Percentiles rank a stretch among this genome's conserved stretches.
Conservation (phyloP, 768 basidiomycete species). For the Fomitopsis serialis region DNA sequence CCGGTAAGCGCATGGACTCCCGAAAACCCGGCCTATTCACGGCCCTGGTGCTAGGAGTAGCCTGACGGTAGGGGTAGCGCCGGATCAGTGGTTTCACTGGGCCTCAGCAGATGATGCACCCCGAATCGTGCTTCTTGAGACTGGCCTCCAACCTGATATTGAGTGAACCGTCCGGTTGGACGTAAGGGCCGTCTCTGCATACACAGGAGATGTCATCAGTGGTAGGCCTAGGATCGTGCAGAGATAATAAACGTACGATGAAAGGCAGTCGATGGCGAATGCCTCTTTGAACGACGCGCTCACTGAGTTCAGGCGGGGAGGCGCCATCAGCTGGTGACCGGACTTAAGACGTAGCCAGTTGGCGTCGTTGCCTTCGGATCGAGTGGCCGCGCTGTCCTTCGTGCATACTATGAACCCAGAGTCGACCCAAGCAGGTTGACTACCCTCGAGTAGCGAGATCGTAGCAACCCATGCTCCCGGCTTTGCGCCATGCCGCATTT, state of each 20-base stretch:
- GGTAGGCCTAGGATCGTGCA: neutral
- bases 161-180: constrained; percentile 18
- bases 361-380: constrained; percentile 20
- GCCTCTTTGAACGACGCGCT: constrained; percentile 36
- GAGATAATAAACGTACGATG: constrained; percentile 37
- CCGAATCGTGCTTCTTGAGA: constrained; percentile 13
- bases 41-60: no score
- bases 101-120: constrained; percentile 22
- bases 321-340: constrained; percentile 24
- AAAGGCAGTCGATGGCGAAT: constrained; percentile 39
- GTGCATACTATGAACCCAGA: constrained; percentile 38
- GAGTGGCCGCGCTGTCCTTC: constrained; percentile 19
- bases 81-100: no score
- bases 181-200: constrained; percentile 16
- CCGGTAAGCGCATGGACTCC: no score
- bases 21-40: no score
- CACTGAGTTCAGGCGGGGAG: constrained; percentile 22
- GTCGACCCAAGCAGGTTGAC: constrained; percentile 54
- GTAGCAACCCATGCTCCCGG: constrained; percentile 36
- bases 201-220: neutral
- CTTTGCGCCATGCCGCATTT: neutral
- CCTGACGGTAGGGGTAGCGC: no score
- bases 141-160: constrained; percentile 16
- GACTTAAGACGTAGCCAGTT: constrained; percentile 36
- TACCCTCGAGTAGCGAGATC: constrained; percentile 47